A percentile compares a stretch with the other conserved stretches of the same genome.
Evolutionary conservation across 306 rosid species (phyloP).

Genomic region (Lupinus albus): DNA sequence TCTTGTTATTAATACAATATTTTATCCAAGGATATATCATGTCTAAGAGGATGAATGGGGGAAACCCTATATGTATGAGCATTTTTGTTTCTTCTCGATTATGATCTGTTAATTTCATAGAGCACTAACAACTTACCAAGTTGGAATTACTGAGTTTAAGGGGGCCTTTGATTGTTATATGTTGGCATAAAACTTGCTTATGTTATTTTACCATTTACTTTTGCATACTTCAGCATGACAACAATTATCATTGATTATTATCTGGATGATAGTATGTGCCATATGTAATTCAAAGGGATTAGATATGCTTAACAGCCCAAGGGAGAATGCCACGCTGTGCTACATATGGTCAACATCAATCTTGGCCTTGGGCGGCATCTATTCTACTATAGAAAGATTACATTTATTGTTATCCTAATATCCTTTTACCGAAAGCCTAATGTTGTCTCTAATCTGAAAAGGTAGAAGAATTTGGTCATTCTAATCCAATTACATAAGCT

Average conservation of each 20-base stretch:
- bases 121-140: neutral
- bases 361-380: neutral
- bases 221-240: neutral
- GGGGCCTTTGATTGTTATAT: neutral
- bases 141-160: constrained; percentile 19
- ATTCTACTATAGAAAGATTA: neutral
- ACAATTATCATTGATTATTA: neutral
- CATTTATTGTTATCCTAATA: neutral
- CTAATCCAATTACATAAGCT: constrained; percentile 14
- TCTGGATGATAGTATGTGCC: constrained; percentile 25
- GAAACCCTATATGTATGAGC: constrained; percentile 11
- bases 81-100: constrained; percentile 4
- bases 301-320: neutral
- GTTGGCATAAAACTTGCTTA: neutral
- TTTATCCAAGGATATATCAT: constrained; percentile 22
- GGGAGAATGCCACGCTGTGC: too few relatives aligned
- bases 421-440: neutral
- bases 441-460: too few relatives aligned
- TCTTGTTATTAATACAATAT: constrained; percentile 20
- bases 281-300: constrained; percentile 20
- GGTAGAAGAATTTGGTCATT: neutral
- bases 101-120: constrained; percentile 6
- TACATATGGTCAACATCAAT: neutral
- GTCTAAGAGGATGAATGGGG: constrained; percentile 10
- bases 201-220: constrained; percentile 7